phyloP scores from a whole-genome alignment of 2,329 filamentous ascomycete genomes.

The Gyromitra esculenta region DNA sequence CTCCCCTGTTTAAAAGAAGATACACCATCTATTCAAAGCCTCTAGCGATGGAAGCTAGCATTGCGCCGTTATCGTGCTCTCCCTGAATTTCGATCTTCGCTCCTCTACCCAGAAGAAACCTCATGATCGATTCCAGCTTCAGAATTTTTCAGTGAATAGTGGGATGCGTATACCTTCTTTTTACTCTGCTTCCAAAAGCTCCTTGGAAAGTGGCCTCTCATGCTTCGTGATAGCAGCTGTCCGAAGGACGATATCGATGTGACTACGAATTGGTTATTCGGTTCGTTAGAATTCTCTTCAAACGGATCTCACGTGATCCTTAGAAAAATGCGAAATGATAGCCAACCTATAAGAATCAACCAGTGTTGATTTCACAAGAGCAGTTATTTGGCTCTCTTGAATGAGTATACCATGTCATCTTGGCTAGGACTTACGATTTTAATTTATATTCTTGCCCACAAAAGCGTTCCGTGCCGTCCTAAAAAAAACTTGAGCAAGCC shows the following conservation, averaged over 20 bases:
- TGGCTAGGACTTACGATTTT: background rate
- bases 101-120: no score
- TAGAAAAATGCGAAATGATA: constrained; percentile 46
- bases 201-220: constrained; percentile 8
- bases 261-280: constrained; percentile 15
- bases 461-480: constrained; percentile 14
- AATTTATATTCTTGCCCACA: background rate
- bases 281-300: constrained; percentile 18
- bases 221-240: constrained; percentile 38
- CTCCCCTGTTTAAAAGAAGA: background rate
- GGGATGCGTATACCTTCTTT: constrained; percentile 6
- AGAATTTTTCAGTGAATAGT: background rate
- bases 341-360: constrained; percentile 34
- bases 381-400: no score
- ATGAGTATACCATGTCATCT: background rate
- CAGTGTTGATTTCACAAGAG: no score
- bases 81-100: no score
- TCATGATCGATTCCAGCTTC: no score
- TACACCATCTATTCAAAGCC: background rate
- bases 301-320: constrained; percentile 45
- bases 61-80: no score
- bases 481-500: constrained; percentile 13
- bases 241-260: constrained; percentile 39
- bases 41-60: no score
- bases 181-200: constrained; percentile 18